Percentiles rank a stretch among this genome's conserved stretches.
These are phyloP conservation scores for Boletus rex-veris DNA, from an alignment of 768 basidiomycete species.

Conservation along the genomic window DNA sequence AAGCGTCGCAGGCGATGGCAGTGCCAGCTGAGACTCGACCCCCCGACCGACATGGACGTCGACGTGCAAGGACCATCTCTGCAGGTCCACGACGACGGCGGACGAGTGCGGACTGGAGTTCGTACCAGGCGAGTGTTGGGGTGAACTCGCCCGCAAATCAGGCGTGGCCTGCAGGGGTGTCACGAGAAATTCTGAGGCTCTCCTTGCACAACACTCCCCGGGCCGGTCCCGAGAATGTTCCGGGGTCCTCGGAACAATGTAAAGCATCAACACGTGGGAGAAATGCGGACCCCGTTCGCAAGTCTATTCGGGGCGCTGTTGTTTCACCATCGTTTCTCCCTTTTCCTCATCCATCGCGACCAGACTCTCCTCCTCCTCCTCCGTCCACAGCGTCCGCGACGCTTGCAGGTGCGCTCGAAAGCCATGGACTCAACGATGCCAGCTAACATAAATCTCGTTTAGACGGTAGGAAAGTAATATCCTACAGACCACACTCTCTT, in stretches of 20 bases:
- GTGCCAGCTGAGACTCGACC: not conserved
- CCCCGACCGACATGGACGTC: constrained; percentile 1
- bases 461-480: constrained; percentile 19
- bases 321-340: constrained; percentile 29
- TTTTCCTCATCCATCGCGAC: constrained; percentile 29
- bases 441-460: not conserved
- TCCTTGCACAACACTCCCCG: constrained; percentile 31
- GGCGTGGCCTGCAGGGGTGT: constrained; percentile 58
- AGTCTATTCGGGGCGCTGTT: constrained; percentile 15
- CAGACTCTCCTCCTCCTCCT: constrained; percentile 13
- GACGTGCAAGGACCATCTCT: constrained; percentile 31
- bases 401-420: constrained; percentile 18
- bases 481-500: constrained; percentile 21
- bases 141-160: constrained; percentile 30
- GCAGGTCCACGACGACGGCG: constrained; percentile 40
- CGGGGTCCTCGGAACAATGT: constrained; percentile 26
- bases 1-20: constrained; percentile 19
- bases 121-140: constrained; percentile 42
- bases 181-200: constrained; percentile 51
- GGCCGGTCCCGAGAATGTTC: constrained; percentile 3
- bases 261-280: constrained; percentile 19
- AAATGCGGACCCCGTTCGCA: constrained; percentile 14
- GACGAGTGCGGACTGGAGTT: constrained; percentile 56
- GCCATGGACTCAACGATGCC: not conserved
- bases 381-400: constrained; percentile 25